A percentile compares a stretch with the other conserved stretches of the same genome.
These are phyloP conservation scores for Pholiota microspora DNA, from an alignment of 768 basidiomycete species.

Conservation along the genomic window DNA sequence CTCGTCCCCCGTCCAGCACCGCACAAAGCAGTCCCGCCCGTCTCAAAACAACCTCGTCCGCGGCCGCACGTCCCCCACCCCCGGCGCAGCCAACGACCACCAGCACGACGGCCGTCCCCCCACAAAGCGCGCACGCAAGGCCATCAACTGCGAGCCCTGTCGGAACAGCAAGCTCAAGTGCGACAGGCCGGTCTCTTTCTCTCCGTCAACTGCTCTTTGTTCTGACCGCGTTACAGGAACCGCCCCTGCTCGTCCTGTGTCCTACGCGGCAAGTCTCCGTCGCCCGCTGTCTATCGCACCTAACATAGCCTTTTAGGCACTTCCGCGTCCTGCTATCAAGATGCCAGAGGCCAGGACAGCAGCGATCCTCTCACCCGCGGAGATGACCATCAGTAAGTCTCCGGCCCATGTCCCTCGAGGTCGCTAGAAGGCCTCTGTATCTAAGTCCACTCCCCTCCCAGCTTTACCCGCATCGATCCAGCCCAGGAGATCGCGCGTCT, in stretches of 20 bases:
- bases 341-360: slow-evolving; percentile 62
- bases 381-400: slow-evolving; percentile 59
- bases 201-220: slow-evolving; percentile 3
- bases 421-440: slow-evolving; percentile 10
- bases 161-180: slow-evolving; percentile 87
- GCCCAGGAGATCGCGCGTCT: slow-evolving; percentile 65
- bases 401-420: slow-evolving; percentile 8
- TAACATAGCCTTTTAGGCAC: slow-evolving; percentile 52
- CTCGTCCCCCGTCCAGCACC: slow-evolving; percentile 33
- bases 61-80: slow-evolving; percentile 47
- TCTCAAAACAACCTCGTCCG: slow-evolving; percentile 44
- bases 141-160: slow-evolving; percentile 89
- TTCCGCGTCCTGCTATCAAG: slow-evolving; percentile 77
- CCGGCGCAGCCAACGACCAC: slow-evolving; percentile 38
- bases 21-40: slow-evolving; percentile 40
- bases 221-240: slow-evolving; percentile 46
- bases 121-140: slow-evolving; percentile 81
- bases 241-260: slow-evolving; percentile 90
- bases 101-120: slow-evolving; percentile 58
- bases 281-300: slow-evolving; percentile 17
- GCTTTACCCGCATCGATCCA: slow-evolving; percentile 55
- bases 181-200: slow-evolving; percentile 56
- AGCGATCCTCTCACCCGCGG: slow-evolving; percentile 50
- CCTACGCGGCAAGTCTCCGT: slow-evolving; percentile 56
- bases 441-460: slow-evolving; percentile 22